Percentiles rank a stretch among this genome's conserved stretches.
phyloP scores from a whole-genome alignment of 495 filamentous ascomycete genomes.

The Penicillium silybi region DNA sequence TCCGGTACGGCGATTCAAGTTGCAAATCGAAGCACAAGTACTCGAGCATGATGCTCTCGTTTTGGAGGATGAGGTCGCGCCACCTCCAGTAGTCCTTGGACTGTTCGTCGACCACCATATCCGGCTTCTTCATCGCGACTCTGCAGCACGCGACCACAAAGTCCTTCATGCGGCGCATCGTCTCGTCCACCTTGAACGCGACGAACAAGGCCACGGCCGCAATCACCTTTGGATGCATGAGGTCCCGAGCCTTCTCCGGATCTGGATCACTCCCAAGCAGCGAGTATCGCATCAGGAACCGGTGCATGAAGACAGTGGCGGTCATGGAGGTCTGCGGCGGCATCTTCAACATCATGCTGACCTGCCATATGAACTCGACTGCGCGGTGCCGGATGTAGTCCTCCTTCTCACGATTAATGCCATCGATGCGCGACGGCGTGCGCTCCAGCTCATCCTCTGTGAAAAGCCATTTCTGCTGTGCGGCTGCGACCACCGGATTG shows the following conservation, averaged over 20 bases:
- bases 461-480: slow-evolving; percentile 83
- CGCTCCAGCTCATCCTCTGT: slow-evolving; percentile 74
- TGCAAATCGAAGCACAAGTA: slow-evolving; percentile 90
- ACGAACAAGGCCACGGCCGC: slow-evolving; percentile 88
- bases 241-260: slow-evolving; percentile 7
- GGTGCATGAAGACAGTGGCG: slow-evolving; percentile 89
- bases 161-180: slow-evolving; percentile 88
- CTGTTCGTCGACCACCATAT: slow-evolving; percentile 86
- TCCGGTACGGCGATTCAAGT: slow-evolving; percentile 77
- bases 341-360: slow-evolving; percentile 87
- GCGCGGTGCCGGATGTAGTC: slow-evolving; percentile 77
- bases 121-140: slow-evolving; percentile 88
- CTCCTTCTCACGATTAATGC: slow-evolving; percentile 71
- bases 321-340: slow-evolving; percentile 88
- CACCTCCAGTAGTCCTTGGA: slow-evolving; percentile 96
- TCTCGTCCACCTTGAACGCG: slow-evolving; percentile 95
- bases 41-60: slow-evolving; percentile 90
- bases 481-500: slow-evolving; percentile 47
- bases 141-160: slow-evolving; percentile 88
- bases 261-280: slow-evolving; percentile 50
- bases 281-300: slow-evolving; percentile 86
- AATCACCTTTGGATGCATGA: slow-evolving; percentile 81
- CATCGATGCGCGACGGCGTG: slow-evolving; percentile 81
- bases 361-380: slow-evolving; percentile 92
- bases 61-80: slow-evolving; percentile 85